Percentiles rank a stretch among this genome's conserved stretches.
phyloP scores from a whole-genome alignment of 192 early-diverging fungal genomes.

The Podila epicladia region DNA sequence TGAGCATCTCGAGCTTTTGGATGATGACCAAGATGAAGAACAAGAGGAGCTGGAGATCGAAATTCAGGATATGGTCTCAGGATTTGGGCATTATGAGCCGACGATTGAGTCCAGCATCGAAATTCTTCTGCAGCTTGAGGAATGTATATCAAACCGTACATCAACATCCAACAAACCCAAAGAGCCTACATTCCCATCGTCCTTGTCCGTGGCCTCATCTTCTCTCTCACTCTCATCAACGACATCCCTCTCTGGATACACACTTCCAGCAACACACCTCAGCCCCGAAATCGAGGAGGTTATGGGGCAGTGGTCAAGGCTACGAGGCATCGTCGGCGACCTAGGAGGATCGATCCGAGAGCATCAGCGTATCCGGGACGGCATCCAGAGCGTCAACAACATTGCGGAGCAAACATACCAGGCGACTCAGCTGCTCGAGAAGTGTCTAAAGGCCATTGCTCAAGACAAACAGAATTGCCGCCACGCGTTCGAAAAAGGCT shows the following conservation, averaged over 20 bases:
- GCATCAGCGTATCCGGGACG: slow-evolving; percentile 44
- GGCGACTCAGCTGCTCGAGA: slow-evolving; percentile 21
- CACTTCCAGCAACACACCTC: neutral
- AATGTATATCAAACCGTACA: slow-evolving; percentile 11
- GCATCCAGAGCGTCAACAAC: slow-evolving; percentile 32
- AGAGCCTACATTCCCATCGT: neutral
- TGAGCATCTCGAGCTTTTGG: neutral
- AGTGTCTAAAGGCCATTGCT: slow-evolving; percentile 31
- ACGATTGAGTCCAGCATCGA: slow-evolving; percentile 47
- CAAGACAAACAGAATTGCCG: slow-evolving; percentile 10
- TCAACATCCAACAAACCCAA: neutral
- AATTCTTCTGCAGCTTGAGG: slow-evolving; percentile 39
- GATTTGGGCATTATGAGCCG: slow-evolving; percentile 44
- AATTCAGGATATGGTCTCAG: slow-evolving; percentile 50
- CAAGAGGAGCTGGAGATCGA: slow-evolving; percentile 36
- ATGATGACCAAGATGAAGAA: slow-evolving; percentile 16
- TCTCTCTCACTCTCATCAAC: slow-evolving; percentile 6
- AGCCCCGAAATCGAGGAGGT: slow-evolving; percentile 21
- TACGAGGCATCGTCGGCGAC: slow-evolving; percentile 24
- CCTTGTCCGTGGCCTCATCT: neutral
- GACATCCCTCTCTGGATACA: neutral
- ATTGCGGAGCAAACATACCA: slow-evolving; percentile 29
- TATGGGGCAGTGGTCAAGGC: slow-evolving; percentile 23
- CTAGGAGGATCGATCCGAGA: slow-evolving; percentile 30
- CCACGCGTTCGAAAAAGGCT: neutral